phyloP scores from a whole-genome alignment of 202 grass and related monocot genomes.

The Eragrostis tef region DNA sequence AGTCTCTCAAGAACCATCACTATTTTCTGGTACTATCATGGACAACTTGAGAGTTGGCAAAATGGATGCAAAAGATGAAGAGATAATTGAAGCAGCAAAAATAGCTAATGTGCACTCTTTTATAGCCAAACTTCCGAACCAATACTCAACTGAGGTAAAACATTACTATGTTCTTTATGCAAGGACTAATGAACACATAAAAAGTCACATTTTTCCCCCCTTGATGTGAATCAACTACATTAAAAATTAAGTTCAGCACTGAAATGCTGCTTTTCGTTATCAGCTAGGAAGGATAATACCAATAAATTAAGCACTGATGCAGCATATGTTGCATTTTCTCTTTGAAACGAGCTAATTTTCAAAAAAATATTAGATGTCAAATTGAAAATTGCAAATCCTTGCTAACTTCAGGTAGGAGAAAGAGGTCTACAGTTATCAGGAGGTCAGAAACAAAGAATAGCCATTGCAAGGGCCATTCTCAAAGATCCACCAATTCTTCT shows the following conservation, averaged over 20 bases:
- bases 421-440: constrained; percentile 63
- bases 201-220: background rate
- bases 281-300: background rate
- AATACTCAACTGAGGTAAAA: constrained; percentile 58
- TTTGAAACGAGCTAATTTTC: constrained; percentile 1
- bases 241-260: constrained; percentile 4
- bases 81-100: constrained; percentile 55
- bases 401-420: constrained; percentile 56
- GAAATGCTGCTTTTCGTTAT: constrained; percentile 36
- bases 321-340: constrained; percentile 19
- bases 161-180: constrained; percentile 17
- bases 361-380: background rate
- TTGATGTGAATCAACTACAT: no score
- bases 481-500: constrained; percentile 72
- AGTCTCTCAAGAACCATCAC: constrained; percentile 63
- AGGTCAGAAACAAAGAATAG: constrained; percentile 70
- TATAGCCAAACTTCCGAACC: constrained; percentile 58
- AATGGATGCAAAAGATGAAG: constrained; percentile 54
- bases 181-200: no score
- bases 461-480: constrained; percentile 63
- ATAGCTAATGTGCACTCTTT: constrained; percentile 62
- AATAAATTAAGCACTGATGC: constrained; percentile 13
- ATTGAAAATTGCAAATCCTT: constrained; percentile 9
- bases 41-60: constrained; percentile 67
- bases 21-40: constrained; percentile 64